These are phyloP conservation scores for Crithidia fasciculata DNA, from an alignment of 208 protist genomes.

Conservation along the genomic window DNA sequence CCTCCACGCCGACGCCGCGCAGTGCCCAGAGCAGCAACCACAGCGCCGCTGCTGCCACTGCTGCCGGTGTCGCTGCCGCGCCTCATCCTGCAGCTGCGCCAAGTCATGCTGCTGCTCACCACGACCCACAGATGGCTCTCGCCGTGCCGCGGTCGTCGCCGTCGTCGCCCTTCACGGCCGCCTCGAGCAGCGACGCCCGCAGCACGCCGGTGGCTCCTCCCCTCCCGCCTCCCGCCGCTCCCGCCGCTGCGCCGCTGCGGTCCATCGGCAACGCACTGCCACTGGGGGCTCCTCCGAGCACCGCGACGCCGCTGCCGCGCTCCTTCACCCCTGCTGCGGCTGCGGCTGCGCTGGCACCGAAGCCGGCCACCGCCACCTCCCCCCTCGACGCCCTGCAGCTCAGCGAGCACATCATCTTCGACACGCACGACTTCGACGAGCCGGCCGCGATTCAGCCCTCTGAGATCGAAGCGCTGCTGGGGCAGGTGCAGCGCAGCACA, in stretches of 20 bases:
- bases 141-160: slow-evolving; percentile 8
- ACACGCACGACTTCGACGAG: slow-evolving; percentile 25
- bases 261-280: neutral
- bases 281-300: neutral
- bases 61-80: neutral
- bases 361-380: neutral
- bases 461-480: slow-evolving; percentile 35
- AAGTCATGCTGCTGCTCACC: neutral
- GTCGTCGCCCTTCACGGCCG: slow-evolving; percentile 14
- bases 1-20: slow-evolving; percentile 21
- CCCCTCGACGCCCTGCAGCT: slow-evolving; percentile 20
- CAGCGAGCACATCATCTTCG: slow-evolving; percentile 26
- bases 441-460: slow-evolving; percentile 21
- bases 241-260: neutral
- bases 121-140: slow-evolving; percentile 11
- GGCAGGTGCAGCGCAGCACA: slow-evolving; percentile 34
- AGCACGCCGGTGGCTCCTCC: neutral
- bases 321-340: neutral
- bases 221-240: neutral
- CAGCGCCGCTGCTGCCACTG: neutral
- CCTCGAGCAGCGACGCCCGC: neutral
- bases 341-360: neutral
- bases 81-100: too few relatives aligned
- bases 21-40: slow-evolving; percentile 10
- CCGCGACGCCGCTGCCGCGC: neutral